Evolutionary conservation across 495 filamentous ascomycete genomes (phyloP).

Genomic region (Patellaria atrata): DNA sequence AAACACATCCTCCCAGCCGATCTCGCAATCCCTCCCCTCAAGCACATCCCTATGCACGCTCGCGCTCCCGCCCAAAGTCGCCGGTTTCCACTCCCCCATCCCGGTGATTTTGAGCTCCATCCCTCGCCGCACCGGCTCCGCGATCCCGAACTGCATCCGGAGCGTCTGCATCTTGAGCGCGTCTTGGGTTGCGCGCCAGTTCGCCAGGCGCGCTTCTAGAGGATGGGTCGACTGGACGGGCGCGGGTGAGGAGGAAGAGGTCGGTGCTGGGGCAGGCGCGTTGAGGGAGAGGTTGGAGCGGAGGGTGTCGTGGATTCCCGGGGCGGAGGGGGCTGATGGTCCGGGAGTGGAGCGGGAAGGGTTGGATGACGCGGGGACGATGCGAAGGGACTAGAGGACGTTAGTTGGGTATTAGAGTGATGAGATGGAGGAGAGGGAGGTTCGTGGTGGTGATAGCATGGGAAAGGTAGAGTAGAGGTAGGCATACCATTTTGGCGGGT

Average conservation of each 20-base stretch:
- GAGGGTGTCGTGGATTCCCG: slow-evolving; percentile 82
- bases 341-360: slow-evolving; percentile 27
- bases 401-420: slow-evolving; percentile 17
- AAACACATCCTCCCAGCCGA: slow-evolving; percentile 89
- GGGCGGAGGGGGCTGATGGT: slow-evolving; percentile 66
- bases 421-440: slow-evolving; percentile 7
- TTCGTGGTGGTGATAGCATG: background rate
- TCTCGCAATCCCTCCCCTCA: slow-evolving; percentile 54
- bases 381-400: slow-evolving; percentile 61
- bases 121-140: slow-evolving; percentile 81
- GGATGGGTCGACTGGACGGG: slow-evolving; percentile 57
- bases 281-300: slow-evolving; percentile 53
- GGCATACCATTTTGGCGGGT: slow-evolving; percentile 2
- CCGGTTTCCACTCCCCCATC: slow-evolving; percentile 40
- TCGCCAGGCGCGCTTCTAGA: slow-evolving; percentile 71
- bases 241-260: slow-evolving; percentile 25
- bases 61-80: slow-evolving; percentile 27
- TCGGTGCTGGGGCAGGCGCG: slow-evolving; percentile 28
- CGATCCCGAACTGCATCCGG: slow-evolving; percentile 74
- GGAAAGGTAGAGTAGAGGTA: background rate
- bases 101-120: slow-evolving; percentile 87
- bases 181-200: slow-evolving; percentile 78
- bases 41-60: slow-evolving; percentile 56
- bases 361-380: slow-evolving; percentile 54
- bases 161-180: slow-evolving; percentile 72